Evolutionary conservation across 192 early-diverging fungal species (phyloP).

Genomic region (Ambispora gerdemannii): DNA sequence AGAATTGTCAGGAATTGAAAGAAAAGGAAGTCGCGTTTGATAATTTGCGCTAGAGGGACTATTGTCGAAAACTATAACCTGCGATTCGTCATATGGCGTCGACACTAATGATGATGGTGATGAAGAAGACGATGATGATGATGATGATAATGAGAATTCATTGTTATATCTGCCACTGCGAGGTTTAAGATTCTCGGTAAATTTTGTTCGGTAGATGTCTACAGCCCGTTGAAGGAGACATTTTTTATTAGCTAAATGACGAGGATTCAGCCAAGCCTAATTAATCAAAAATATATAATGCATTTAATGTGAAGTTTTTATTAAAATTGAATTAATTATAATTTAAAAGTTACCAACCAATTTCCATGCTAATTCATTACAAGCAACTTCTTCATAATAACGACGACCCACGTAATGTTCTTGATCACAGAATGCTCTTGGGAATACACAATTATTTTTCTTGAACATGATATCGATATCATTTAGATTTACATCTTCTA

Average conservation of each 20-base stretch:
- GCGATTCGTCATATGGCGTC: no score
- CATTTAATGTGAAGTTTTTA: not conserved
- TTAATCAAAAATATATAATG: not conserved
- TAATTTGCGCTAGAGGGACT: no score
- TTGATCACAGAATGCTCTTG: conserved; percentile 5
- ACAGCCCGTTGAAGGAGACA: not conserved
- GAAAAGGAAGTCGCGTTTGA: no score
- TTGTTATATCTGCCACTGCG: no score
- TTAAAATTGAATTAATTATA: not conserved
- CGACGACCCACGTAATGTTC: not conserved
- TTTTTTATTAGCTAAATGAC: not conserved
- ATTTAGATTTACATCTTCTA: conserved; percentile 21
- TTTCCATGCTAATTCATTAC: not conserved
- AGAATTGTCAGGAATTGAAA: no score
- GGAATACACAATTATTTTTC: conserved; percentile 21
- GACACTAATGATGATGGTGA: no score
- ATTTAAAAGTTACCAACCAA: not conserved
- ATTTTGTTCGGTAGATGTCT: not conserved
- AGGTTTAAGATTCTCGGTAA: not conserved
- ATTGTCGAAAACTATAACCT: no score
- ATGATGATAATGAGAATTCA: no score
- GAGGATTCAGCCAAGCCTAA: not conserved
- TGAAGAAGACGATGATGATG: no score
- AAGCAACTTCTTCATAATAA: not conserved
- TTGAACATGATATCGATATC: conserved; percentile 11